Evolutionary conservation across 2,329 filamentous ascomycete species (phyloP).

Genomic region (Eurotiales sp.): DNA sequence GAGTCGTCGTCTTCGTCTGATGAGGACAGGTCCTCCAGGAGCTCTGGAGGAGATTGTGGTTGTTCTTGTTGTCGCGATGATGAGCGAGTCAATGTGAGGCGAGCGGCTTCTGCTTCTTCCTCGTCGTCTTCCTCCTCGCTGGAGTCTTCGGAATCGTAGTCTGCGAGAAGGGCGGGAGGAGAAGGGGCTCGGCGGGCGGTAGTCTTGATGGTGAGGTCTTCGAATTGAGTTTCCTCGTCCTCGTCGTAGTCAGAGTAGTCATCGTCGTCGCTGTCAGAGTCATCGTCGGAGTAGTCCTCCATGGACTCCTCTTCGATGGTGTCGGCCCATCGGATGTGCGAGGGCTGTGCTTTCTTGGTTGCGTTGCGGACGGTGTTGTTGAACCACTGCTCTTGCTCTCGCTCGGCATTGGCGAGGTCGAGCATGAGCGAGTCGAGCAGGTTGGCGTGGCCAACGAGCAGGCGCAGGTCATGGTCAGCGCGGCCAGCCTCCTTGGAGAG

Average conservation of each 20-base stretch:
- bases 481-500: conserved; percentile 86
- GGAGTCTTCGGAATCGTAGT: conserved; percentile 53
- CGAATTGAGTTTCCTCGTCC: conserved; percentile 9
- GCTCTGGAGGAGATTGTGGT: conserved; percentile 65
- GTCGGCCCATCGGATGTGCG: conserved; percentile 83
- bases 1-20: conserved; percentile 65
- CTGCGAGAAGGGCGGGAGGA: conserved; percentile 28
- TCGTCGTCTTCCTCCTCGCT: conserved; percentile 59
- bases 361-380: conserved; percentile 87
- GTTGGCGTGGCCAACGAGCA: conserved; percentile 97
- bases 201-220: conserved; percentile 16
- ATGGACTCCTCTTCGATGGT: conserved; percentile 68
- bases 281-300: conserved; percentile 64
- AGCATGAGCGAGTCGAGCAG: conserved; percentile 93
- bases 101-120: conserved; percentile 59
- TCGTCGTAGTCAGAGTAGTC: conserved; percentile 45
- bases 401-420: conserved; percentile 86
- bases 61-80: conserved; percentile 62
- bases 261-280: conserved; percentile 53
- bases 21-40: conserved; percentile 66
- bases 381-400: conserved; percentile 96
- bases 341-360: conserved; percentile 56
- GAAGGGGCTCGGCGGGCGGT: conserved; percentile 27
- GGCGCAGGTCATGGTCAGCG: conserved; percentile 88
- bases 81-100: conserved; percentile 64